Evolutionary conservation across 2,329 filamentous ascomycete species (phyloP), one percentile per base, ranked within the genome.

Genomic region (Thelonectria blattea): DNA sequence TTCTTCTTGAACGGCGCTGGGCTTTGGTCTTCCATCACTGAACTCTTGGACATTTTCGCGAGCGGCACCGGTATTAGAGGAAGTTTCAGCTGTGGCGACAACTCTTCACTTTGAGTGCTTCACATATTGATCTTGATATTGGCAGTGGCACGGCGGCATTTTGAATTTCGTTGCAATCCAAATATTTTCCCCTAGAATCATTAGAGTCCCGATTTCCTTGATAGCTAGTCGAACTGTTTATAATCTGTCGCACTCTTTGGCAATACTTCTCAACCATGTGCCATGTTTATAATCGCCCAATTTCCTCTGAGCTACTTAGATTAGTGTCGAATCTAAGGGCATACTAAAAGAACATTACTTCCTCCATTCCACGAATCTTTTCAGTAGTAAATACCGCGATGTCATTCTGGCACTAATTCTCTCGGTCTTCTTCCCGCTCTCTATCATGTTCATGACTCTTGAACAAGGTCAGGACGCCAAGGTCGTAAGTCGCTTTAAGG

Each of bases 21-120:
- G n/a, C 17, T 55, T 17, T 67, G 64, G 61, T 63, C 65, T 22
- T 64, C 65, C 17, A 43, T 67, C 48, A 59, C 59, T 22, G 63
- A 52, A 18, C 45, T 67, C 20, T 37, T 64, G 7, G 39, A 64
- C n/a, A 59, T 56, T 46, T 64, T 64, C 42, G 56, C 56, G n/a
- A 59, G 50, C 5, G 56, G 34, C 12, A 15, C 3, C 18, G 27
- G 53, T 3, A 47, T 64, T 18, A 52, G 39, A 12, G 62, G 62
- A 39, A 56, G 52, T 34, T 62, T 64, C 41, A 59, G 55, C 39
- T 64, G 62, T 18, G 62, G 59, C 12, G 55, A 64, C 14, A 64
- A 52, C 24, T 43, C 56, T 17, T 41, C 41, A 5, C 18, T 37
- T 15, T 54, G 27, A 43, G 6, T 12, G 34, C 34, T 37, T 37